Percentiles rank a stretch among this genome's conserved stretches.
These are phyloP conservation scores for Fusarium circinatum DNA, from an alignment of 2,329 filamentous ascomycete species.

Conservation along the genomic window DNA sequence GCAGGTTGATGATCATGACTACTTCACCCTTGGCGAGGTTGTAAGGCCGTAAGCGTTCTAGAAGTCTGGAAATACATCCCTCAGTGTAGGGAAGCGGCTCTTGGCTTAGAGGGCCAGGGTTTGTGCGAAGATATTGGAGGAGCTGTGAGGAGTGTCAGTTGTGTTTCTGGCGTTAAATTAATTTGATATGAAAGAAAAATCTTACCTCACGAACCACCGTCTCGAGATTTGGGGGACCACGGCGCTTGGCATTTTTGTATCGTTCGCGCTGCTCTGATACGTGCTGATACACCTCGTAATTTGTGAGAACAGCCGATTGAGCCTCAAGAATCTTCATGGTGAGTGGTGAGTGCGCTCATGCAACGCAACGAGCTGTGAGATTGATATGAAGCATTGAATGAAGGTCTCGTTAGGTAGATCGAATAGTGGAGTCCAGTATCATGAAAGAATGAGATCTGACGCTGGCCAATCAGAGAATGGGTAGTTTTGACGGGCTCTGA, in stretches of 20 bases:
- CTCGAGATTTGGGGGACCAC: slow-evolving; percentile 67
- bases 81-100: slow-evolving; percentile 63
- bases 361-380: background rate
- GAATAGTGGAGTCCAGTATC: slow-evolving; percentile 16
- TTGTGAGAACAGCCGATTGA: slow-evolving; percentile 75
- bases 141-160: slow-evolving; percentile 55
- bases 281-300: slow-evolving; percentile 78
- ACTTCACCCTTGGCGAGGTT: slow-evolving; percentile 74
- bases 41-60: slow-evolving; percentile 65
- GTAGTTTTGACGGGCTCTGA: background rate
- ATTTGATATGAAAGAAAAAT: slow-evolving; percentile 2
- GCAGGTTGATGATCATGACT: slow-evolving; percentile 74
- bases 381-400: background rate
- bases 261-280: slow-evolving; percentile 65
- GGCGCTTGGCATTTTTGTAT: slow-evolving; percentile 62
- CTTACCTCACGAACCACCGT: slow-evolving; percentile 73
- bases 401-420: slow-evolving; percentile 8
- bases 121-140: slow-evolving; percentile 67
- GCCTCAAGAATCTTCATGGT: slow-evolving; percentile 77
- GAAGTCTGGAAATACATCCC: slow-evolving; percentile 62
- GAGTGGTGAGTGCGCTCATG: slow-evolving; percentile 1
- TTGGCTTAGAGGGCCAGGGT: slow-evolving; percentile 66
- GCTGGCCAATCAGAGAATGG: slow-evolving; percentile 17
- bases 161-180: background rate
- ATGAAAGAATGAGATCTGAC: background rate